Evolutionary conservation across 75 land plant genomes (phyloP).

Genomic region (Chamaecyparis obtusa): DNA sequence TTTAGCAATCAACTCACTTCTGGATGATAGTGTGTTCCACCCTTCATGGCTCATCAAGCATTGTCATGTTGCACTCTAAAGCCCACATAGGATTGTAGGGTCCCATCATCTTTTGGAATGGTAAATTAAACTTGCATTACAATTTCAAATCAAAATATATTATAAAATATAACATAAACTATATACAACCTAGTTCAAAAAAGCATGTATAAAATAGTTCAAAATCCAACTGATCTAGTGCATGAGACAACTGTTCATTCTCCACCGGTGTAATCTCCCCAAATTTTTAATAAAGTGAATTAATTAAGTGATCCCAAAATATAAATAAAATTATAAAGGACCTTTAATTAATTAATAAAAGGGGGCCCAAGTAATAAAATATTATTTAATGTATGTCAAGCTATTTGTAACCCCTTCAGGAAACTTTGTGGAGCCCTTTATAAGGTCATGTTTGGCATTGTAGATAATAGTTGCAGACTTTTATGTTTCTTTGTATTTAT

Average conservation of each 20-base stretch:
- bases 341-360: too few species aligned
- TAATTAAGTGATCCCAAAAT: too few species aligned
- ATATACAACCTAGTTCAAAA: not conserved
- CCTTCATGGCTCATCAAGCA: slow-evolving; percentile 94
- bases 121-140: slow-evolving; percentile 79
- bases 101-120: slow-evolving; percentile 91
- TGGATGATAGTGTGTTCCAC: slow-evolving; percentile 88
- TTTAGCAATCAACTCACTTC: slow-evolving; percentile 40
- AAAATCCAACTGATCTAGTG: not conserved
- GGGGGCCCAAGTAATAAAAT: too few species aligned
- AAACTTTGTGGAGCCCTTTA: too few species aligned
- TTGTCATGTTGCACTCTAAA: slow-evolving; percentile 95
- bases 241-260: not conserved
- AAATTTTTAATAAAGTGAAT: too few species aligned
- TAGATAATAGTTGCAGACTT: too few species aligned
- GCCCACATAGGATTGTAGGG: slow-evolving; percentile 74
- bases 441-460: too few species aligned
- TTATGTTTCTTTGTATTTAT: too few species aligned
- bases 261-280: too few species aligned
- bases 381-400: too few species aligned
- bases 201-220: not conserved
- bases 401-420: too few species aligned
- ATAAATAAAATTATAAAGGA: too few species aligned
- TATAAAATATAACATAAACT: not conserved
- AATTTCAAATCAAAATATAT: not conserved